Evolutionary conservation across 2,329 filamentous ascomycete genomes (phyloP), one percentile per base, ranked within the genome.

Genomic region (Calonectria pauciramosa): DNA sequence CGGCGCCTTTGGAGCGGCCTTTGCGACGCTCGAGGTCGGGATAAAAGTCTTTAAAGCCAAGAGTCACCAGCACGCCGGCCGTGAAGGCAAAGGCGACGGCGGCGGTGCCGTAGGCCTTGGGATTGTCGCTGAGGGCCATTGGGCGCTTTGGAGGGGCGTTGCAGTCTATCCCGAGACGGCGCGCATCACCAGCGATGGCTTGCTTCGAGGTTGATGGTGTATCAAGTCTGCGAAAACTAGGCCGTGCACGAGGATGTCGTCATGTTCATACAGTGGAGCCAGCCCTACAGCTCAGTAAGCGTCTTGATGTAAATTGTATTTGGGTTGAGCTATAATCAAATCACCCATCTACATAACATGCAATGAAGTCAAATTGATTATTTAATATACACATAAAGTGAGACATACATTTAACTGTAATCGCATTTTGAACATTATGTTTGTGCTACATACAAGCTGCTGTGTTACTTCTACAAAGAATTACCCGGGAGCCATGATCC

Each of bases 21-120:
- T 86, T 85, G 76, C 91, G 89, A 28, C 88, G 85, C 83, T 95
- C 93, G 60, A 96, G 88, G 78, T 95, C 93, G 1, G 94, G 93
- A 80, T 96, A 96, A 47, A 96, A 84, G 82, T 96, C 94, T 84
- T 96, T 96, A 86, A 95, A 92, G 72, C 93, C 93, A 3, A 97
- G 86, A 0, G 95, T 95, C 71, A 96, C 84, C 67, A 95, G 87
- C 68, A 96, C 89, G 54, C 96, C 96, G 13, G 94, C 90, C n/a
- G 93, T 84, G 81, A 98, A 98, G 81, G 94, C 94, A 26, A 92
- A 86, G 71, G 91, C 89, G 52, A 96, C 84, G 75, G 93, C 95
- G 34, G 93, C 91, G 4, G 90, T 89, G 84, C 91, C 90, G 82
- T 93, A 93, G 75, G 88, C 89, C 82, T 89, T 90, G 32, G 91